These are phyloP conservation scores for Boletus sensibilis DNA, from an alignment of 768 basidiomycete species.

Conservation along the genomic window DNA sequence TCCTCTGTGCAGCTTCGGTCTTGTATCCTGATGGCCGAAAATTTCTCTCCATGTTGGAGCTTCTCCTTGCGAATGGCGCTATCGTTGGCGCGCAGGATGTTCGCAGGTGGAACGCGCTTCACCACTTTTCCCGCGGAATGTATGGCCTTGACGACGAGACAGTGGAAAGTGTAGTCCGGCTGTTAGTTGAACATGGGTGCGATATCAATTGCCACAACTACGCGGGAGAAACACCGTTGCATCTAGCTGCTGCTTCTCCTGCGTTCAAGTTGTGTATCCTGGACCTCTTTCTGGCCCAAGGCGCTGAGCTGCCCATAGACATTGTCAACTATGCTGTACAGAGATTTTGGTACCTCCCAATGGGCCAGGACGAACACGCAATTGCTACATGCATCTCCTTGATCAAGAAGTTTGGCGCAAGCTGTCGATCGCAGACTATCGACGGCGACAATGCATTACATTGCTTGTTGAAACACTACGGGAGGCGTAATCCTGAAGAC, in stretches of 20 bases:
- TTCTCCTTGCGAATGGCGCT: background rate
- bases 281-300: background rate
- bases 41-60: background rate
- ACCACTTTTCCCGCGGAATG: background rate
- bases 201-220: background rate
- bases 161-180: background rate
- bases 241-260: background rate
- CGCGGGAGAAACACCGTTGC: background rate
- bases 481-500: background rate
- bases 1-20: background rate
- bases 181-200: background rate
- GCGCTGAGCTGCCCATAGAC: background rate
- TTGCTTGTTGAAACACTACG: background rate
- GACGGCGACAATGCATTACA: background rate
- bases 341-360: background rate
- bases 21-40: no score
- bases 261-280: background rate
- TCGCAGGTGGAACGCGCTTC: background rate
- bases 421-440: background rate
- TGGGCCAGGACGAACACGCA: no score
- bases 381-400: background rate
- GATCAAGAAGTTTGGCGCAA: background rate
- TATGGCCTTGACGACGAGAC: rapidly evolving
- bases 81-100: background rate
- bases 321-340: background rate